phyloP scores from a whole-genome alignment of 495 filamentous ascomycete genomes.

The Penicillium fimorum region DNA sequence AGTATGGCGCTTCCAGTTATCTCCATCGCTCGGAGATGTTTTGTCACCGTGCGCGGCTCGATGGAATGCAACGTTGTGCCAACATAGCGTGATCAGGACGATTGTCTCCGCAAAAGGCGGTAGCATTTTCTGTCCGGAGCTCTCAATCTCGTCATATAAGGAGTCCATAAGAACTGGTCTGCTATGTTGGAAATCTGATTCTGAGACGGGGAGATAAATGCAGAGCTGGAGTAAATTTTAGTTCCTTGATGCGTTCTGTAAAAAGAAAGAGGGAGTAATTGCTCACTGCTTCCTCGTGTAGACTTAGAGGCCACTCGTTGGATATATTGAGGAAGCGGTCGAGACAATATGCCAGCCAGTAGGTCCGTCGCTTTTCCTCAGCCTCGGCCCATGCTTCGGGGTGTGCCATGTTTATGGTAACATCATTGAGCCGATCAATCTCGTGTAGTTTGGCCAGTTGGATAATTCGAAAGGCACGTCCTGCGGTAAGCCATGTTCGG shows the following conservation, averaged over 20 bases:
- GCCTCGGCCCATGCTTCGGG: slow-evolving; percentile 28
- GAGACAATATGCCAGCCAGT: slow-evolving; percentile 57
- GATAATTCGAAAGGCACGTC: slow-evolving; percentile 52
- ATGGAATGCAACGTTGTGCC: slow-evolving; percentile 6
- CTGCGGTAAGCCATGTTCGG: slow-evolving; percentile 54
- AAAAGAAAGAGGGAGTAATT: background rate
- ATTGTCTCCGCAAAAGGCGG: slow-evolving; percentile 6
- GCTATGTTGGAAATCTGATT: slow-evolving; percentile 8
- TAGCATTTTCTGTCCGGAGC: slow-evolving; percentile 3
- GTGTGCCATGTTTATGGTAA: slow-evolving; percentile 9
- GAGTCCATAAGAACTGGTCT: slow-evolving; percentile 3
- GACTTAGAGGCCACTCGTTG: slow-evolving; percentile 45
- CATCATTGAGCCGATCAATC: slow-evolving; percentile 34
- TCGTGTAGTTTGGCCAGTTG: slow-evolving; percentile 51
- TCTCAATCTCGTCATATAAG: slow-evolving; percentile 3
- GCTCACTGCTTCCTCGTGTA: slow-evolving; percentile 38
- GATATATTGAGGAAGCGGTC: slow-evolving; percentile 52
- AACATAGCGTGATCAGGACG: slow-evolving; percentile 9
- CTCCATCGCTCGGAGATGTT: background rate
- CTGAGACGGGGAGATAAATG: slow-evolving; percentile 6
- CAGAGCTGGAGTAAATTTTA: background rate
- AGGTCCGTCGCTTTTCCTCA: slow-evolving; percentile 53
- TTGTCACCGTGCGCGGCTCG: background rate
- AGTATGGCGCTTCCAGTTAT: slow-evolving; percentile 2
- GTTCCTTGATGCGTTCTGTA: background rate